Conservation (phyloP, 75 land plant species). For the Gnetum montanum region DNA sequence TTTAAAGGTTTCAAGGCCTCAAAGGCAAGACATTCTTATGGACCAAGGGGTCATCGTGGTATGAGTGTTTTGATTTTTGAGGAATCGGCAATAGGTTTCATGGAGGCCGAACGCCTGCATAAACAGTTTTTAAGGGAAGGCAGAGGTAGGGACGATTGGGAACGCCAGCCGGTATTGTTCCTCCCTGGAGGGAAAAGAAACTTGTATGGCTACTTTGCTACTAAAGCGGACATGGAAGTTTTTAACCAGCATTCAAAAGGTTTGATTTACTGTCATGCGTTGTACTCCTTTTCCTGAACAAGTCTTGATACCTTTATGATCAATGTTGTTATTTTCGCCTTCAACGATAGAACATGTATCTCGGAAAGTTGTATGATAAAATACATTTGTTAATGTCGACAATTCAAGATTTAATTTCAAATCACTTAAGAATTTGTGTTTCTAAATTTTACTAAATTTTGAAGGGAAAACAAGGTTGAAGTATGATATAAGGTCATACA, state of each 20-base stretch:
- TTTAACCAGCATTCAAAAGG: slow-evolving; percentile 81
- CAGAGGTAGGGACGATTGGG: slow-evolving; percentile 66
- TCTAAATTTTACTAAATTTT: neutral
- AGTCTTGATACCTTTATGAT: neutral
- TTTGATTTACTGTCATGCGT: slow-evolving; percentile 12
- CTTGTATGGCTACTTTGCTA: slow-evolving; percentile 72
- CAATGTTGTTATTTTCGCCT: slow-evolving; percentile 1
- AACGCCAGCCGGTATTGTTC: slow-evolving; percentile 19
- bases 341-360: neutral
- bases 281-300: neutral
- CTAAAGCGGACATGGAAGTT: slow-evolving; percentile 55
- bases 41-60: slow-evolving; percentile 88
- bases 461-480: slow-evolving; percentile 63
- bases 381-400: too few relatives aligned
- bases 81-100: slow-evolving; percentile 55
- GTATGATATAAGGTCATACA: slow-evolving; percentile 58
- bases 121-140: slow-evolving; percentile 47
- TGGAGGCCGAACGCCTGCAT: slow-evolving; percentile 73
- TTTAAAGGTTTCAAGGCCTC: slow-evolving; percentile 55
- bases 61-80: slow-evolving; percentile 85
- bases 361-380: too few relatives aligned
- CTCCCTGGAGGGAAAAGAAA: slow-evolving; percentile 69
- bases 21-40: slow-evolving; percentile 90
- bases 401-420: too few relatives aligned
- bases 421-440: too few relatives aligned